Conservation (phyloP, 495 filamentous ascomycete genomes). For the Hypoxylon crocopeplum region DNA sequence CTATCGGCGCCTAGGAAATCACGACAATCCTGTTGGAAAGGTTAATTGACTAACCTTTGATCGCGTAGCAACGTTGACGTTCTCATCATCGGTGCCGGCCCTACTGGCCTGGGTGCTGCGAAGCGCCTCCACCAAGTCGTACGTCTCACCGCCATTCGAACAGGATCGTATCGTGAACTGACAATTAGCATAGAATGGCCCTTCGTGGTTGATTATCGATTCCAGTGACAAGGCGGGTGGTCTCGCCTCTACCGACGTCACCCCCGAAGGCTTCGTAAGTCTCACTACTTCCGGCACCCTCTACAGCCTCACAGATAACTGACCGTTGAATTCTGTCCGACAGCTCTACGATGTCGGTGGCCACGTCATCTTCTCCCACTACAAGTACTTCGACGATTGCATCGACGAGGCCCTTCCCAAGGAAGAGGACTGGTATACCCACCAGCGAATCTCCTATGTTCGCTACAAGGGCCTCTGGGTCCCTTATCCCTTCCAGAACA, state of each 20-base stretch:
- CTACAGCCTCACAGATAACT: slow-evolving; percentile 10
- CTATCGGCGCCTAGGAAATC: background rate
- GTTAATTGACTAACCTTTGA: slow-evolving; percentile 35
- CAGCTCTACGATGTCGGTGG: slow-evolving; percentile 99
- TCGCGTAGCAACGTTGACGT: slow-evolving; percentile 83
- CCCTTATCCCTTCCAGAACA: slow-evolving; percentile 99
- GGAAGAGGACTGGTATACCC: slow-evolving; percentile 93
- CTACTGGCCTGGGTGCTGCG: slow-evolving; percentile 94
- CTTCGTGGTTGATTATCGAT: slow-evolving; percentile 97
- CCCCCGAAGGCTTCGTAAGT: slow-evolving; percentile 97
- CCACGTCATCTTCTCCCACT: slow-evolving; percentile 99
- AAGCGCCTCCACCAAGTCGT: slow-evolving; percentile 98
- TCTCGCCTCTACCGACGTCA: slow-evolving; percentile 95
- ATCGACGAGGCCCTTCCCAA: slow-evolving; percentile 95
- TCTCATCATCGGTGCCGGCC: slow-evolving; percentile 97
- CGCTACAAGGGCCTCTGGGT: slow-evolving; percentile 97
- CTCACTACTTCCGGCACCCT: slow-evolving; percentile 5
- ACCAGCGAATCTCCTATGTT: slow-evolving; percentile 98
- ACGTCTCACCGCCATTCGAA: slow-evolving; percentile 48
- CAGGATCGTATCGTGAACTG: slow-evolving; percentile 31
- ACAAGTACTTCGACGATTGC: slow-evolving; percentile 99
- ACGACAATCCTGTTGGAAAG: slow-evolving; percentile 2
- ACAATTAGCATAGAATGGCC: slow-evolving; percentile 67
- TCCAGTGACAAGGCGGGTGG: slow-evolving; percentile 92
- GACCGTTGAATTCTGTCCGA: slow-evolving; percentile 29